Percentiles rank a stretch among this genome's conserved stretches.
Conservation (phyloP, 2,329 filamentous ascomycete species). For the Shiraia sp. region DNA sequence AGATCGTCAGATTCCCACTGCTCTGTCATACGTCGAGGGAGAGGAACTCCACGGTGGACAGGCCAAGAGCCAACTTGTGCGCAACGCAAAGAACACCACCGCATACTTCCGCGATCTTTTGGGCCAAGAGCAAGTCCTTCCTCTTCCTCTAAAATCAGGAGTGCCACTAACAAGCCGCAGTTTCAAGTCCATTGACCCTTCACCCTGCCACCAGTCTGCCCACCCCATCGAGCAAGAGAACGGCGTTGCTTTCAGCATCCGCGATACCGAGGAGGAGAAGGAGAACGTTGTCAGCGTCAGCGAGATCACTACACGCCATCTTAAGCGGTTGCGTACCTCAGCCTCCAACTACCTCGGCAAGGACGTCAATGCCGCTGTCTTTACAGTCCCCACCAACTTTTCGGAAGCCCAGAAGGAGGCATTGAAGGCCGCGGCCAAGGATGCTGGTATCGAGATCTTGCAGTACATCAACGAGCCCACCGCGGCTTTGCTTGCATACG, state of each 20-base stretch:
- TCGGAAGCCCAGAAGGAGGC: slow-evolving; percentile 82
- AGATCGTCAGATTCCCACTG: slow-evolving; percentile 96
- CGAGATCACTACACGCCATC: slow-evolving; percentile 82
- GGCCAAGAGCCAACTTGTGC: slow-evolving; percentile 89
- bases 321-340: slow-evolving; percentile 78
- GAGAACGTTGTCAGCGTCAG: slow-evolving; percentile 73
- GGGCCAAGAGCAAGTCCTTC: slow-evolving; percentile 75
- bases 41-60: slow-evolving; percentile 97
- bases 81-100: slow-evolving; percentile 90
- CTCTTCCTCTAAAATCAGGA: not conserved
- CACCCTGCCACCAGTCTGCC: slow-evolving; percentile 88
- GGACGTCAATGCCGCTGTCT: slow-evolving; percentile 89
- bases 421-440: slow-evolving; percentile 74
- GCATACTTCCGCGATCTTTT: slow-evolving; percentile 96
- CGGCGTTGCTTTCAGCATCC: slow-evolving; percentile 78
- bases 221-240: slow-evolving; percentile 78
- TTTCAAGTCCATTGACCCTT: slow-evolving; percentile 96
- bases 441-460: slow-evolving; percentile 82
- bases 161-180: slow-evolving; percentile 42
- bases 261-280: slow-evolving; percentile 65
- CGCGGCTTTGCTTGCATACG: slow-evolving; percentile 86
- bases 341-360: slow-evolving; percentile 93
- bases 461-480: slow-evolving; percentile 93
- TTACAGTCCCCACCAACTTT: slow-evolving; percentile 94
- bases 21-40: slow-evolving; percentile 91